Evolutionary conservation across 1,284 basidiomycete genomes (phyloP).

Genomic region (Tilletiopsis washingtonensis): DNA sequence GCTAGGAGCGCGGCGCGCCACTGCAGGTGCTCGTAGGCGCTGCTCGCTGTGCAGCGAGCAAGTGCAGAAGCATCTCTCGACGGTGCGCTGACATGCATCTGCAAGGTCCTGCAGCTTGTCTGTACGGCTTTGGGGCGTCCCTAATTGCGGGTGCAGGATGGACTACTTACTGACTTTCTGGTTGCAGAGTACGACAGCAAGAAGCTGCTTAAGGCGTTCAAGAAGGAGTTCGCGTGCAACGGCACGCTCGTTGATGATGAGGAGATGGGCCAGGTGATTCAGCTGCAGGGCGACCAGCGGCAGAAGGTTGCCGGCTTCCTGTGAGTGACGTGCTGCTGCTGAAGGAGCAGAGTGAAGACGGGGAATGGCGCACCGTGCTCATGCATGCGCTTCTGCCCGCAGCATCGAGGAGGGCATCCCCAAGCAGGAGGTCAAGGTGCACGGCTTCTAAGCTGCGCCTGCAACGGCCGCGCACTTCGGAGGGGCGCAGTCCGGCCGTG

Average conservation of each 20-base stretch:
- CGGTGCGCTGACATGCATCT: no score
- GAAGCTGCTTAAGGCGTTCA: slow-evolving; percentile 98
- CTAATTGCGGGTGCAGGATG: no score
- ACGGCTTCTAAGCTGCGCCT: slow-evolving; percentile 46
- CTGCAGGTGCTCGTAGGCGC: no score
- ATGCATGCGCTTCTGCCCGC: background rate
- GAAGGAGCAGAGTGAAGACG: background rate
- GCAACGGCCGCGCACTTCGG: no score
- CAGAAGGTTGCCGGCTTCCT: slow-evolving; percentile 63
- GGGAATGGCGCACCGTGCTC: background rate
- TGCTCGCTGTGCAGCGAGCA: no score
- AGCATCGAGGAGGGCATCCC: slow-evolving; percentile 41
- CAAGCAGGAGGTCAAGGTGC: slow-evolving; percentile 45
- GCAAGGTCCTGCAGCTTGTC: no score
- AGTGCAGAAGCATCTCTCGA: no score
- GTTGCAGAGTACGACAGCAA: slow-evolving; percentile 83
- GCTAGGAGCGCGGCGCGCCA: no score
- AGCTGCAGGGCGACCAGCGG: slow-evolving; percentile 97
- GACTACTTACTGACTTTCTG: background rate
- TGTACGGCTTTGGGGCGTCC: no score
- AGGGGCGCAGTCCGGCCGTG: no score
- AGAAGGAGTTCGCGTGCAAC: slow-evolving; percentile 99
- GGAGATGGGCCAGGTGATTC: slow-evolving; percentile 94
- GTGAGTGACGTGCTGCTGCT: slow-evolving; percentile 5
- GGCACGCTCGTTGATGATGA: slow-evolving; percentile 94